phyloP scores from a whole-genome alignment of 1,284 basidiomycete species.

The Ganoderma lingzhi region DNA sequence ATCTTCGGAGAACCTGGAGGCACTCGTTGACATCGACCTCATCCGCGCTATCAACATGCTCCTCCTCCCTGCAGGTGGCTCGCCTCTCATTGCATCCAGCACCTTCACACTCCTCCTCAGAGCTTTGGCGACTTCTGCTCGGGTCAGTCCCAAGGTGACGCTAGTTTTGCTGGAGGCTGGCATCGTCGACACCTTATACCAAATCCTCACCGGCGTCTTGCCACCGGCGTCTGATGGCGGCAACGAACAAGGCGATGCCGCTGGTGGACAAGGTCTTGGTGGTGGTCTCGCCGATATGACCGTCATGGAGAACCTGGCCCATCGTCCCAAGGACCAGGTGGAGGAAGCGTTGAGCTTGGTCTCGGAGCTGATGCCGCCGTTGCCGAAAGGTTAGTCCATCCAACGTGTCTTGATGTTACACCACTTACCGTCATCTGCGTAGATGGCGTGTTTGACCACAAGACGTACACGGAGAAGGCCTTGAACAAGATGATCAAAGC shows the following conservation, averaged over 20 bases:
- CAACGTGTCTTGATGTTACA: slow-evolving; percentile 11
- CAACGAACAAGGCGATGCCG: slow-evolving; percentile 71
- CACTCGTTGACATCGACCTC: slow-evolving; percentile 83
- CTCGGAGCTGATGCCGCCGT: slow-evolving; percentile 89
- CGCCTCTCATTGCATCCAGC: slow-evolving; percentile 81
- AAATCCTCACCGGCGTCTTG: slow-evolving; percentile 91
- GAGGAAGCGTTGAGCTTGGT: slow-evolving; percentile 91
- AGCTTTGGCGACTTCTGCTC: slow-evolving; percentile 85
- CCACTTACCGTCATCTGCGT: slow-evolving; percentile 23
- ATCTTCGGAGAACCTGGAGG: slow-evolving; percentile 85
- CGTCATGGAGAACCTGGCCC: slow-evolving; percentile 96
- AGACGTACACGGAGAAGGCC: slow-evolving; percentile 89
- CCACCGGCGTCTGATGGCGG: slow-evolving; percentile 68
- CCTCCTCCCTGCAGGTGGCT: slow-evolving; percentile 87
- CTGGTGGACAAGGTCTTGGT: slow-evolving; percentile 76
- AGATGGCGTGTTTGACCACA: slow-evolving; percentile 96
- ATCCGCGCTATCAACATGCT: slow-evolving; percentile 87
- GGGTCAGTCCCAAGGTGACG: slow-evolving; percentile 88
- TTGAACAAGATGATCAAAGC: slow-evolving; percentile 77
- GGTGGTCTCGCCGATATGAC: slow-evolving; percentile 94
- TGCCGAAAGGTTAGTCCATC: slow-evolving; percentile 78
- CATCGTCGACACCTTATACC: slow-evolving; percentile 90
- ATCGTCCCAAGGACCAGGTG: slow-evolving; percentile 95
- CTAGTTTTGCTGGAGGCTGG: slow-evolving; percentile 88
- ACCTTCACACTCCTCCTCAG: slow-evolving; percentile 92